Evolutionary conservation across 352 stramenopile species (phyloP), one percentile per base, ranked within the genome.

Genomic region (Globisporangium yorkense): DNA sequence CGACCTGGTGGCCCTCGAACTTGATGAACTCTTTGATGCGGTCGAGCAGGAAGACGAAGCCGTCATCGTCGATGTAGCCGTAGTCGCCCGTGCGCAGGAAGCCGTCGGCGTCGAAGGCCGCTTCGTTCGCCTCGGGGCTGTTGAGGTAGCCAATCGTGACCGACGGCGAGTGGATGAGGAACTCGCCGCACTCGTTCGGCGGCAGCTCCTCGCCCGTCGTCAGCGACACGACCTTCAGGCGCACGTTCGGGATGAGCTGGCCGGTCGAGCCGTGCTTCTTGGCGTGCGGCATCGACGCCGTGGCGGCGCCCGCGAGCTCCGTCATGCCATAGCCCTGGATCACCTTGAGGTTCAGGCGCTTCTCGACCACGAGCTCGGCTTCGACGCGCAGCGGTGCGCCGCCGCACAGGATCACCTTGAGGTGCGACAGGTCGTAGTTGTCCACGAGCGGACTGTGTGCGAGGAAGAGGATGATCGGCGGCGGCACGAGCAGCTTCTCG

Each of bases 1-100:
- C 84, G 9, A 98, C 75, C 66, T 95, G 91, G 54, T 93, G 92
- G 0, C 92, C 94, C 60, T 96, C 94, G 58, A 95, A 92, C 75
- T 98, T 98, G 71, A 98, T 98, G 37, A 98, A 73, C 68, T 98
- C 92, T 74, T 98, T 98, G 41, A 96, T 67, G 16, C 92, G 72
- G 68, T 98, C 94, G 0, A 89, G 84, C 46, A 98, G 94, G 60
- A 88, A 97, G 29, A 97, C 82, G 63, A 80, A 97, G 0, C 89
- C 91, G 53, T 97, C 88, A 15, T 92, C 74, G 58, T 97, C 91
- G 56, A 97, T 92, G 61, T 93, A 85, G 20, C 78, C 89, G 24
- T 97, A 65, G 71, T 98, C 93, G 24, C 92, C 93, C 35, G 89
- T 97, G 56, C 77, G 72, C 33, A 98, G 67, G 75, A 88, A 97